Evolutionary conservation across 164 flowering plant species (phyloP), one percentile per base, ranked within the genome.

Genomic region (Dillenia suffruticosa): DNA sequence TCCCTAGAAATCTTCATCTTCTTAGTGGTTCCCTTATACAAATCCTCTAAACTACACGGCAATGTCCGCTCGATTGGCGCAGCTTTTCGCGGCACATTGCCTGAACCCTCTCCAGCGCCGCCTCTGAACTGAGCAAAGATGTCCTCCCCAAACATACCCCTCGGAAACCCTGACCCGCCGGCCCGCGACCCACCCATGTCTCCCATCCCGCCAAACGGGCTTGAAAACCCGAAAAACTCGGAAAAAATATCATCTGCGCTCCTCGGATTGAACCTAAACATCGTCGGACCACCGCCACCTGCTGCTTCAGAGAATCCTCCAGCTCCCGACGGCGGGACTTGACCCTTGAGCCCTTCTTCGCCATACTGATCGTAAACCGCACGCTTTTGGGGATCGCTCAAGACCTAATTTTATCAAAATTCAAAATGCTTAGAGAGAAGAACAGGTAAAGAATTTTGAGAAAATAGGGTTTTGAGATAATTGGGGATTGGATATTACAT

Each of bases 1-100:
- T 90, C 96, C 75, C 98, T 83, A 0, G 98, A 90, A 64, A 92
- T 88, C 78, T 87, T 92, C 98, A 93, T 90, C 89, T 86, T 90
- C 79, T 90, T 93, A 13, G 91, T 81, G 12, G 94, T 85, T 19
- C 98, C 98, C 76, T 87, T 93, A 44, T 90, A 89, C 70, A 93
- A 74, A 66, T 93, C 97, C 76, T 93, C 98, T 76, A 93, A 77
- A 64, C 86, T 85, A 75, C 98, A 93, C 11, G 76, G 76, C 69
- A 93, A 70, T 2, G 74, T 65, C 58, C 81, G 58, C 77, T 93
- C 97, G 19, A 90, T 89, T 0, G 92, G 68, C 4, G 85, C 67
- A 0, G 69, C 86, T 66, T 90, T 90, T 56, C 92, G 63, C 7
- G 61, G 75, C 32, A 55, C 62, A 67, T 59, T 62, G 7, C 67